Percentiles rank a stretch among this genome's conserved stretches.
Evolutionary conservation across 768 basidiomycete genomes (phyloP).

Genomic region (Collybia sp.): DNA sequence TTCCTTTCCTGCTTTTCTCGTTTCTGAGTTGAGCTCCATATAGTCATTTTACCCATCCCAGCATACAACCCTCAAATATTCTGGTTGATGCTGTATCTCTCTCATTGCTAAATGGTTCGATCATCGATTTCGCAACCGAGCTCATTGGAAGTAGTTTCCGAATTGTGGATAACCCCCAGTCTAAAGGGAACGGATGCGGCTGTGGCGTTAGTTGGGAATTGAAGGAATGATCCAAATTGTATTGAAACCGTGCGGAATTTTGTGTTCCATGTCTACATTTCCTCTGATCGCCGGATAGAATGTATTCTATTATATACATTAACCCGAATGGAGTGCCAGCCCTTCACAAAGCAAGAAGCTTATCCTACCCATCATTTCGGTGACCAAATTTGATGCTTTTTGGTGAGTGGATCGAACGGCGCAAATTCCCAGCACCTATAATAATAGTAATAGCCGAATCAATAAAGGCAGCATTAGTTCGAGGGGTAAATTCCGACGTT

Average conservation of each 20-base stretch:
- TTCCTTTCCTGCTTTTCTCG: background rate
- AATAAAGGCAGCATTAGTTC: background rate
- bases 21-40: constrained; percentile 3
- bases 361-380: background rate
- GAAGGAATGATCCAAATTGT: constrained; percentile 34
- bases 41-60: constrained; percentile 73
- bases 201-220: constrained; percentile 97
- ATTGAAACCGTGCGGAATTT: background rate
- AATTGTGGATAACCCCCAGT: constrained; percentile 81
- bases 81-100: constrained; percentile 87
- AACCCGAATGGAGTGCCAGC: too few relatives aligned
- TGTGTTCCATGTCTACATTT: constrained; percentile 1
- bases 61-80: constrained; percentile 67
- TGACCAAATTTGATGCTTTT: background rate
- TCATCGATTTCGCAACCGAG: constrained; percentile 89
- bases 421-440: constrained; percentile 18
- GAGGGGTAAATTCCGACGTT: constrained; percentile 9
- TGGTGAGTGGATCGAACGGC: constrained; percentile 20
- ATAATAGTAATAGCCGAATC: background rate
- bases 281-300: background rate
- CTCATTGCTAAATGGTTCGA: constrained; percentile 79
- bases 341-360: too few relatives aligned
- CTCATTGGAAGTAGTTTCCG: constrained; percentile 92
- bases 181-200: constrained; percentile 86
- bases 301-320: background rate